Conservation (phyloP, 139 green algal species). For the Diplosphaera chodatii region DNA sequence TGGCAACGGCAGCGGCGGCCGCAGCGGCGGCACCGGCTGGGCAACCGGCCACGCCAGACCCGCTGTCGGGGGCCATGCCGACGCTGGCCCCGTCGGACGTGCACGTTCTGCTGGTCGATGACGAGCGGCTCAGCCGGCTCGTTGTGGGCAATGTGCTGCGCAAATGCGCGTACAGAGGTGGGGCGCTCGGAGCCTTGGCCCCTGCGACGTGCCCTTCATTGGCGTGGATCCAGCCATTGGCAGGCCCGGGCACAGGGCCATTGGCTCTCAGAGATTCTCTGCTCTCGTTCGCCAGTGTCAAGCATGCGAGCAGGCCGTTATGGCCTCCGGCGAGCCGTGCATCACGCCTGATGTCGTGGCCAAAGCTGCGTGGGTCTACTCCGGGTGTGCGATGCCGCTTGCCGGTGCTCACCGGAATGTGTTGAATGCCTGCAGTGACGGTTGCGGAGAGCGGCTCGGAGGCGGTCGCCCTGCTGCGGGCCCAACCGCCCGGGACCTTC, state of each 20-base stretch:
- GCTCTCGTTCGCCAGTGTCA: too few relatives aligned
- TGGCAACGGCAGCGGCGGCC: neutral
- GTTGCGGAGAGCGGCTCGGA: slow-evolving; percentile 61
- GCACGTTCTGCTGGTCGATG: slow-evolving; percentile 79
- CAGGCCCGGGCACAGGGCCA: too few relatives aligned
- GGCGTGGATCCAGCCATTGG: too few relatives aligned
- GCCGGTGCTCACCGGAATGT: neutral
- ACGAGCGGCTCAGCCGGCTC: slow-evolving; percentile 65
- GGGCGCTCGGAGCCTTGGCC: too few relatives aligned
- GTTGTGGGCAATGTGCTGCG: slow-evolving; percentile 73
- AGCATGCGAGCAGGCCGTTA: too few relatives aligned
- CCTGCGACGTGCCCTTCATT: too few relatives aligned
- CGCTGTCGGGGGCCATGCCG: neutral
- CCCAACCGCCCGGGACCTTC: slow-evolving; percentile 54
- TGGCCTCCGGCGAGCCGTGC: too few relatives aligned
- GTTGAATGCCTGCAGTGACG: slow-evolving; percentile 47
- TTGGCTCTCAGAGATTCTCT: too few relatives aligned
- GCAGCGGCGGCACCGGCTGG: too few relatives aligned
- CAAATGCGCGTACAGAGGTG: slow-evolving; percentile 75
- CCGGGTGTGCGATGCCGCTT: too few relatives aligned
- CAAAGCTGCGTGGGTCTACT: too few relatives aligned
- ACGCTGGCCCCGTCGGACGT: slow-evolving; percentile 28
- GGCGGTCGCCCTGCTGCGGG: slow-evolving; percentile 64
- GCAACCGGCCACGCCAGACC: neutral
- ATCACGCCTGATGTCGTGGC: neutral